Evolutionary conservation across 768 basidiomycete species (phyloP), one percentile per base, ranked within the genome.

Genomic region (Tylopilus sp.): DNA sequence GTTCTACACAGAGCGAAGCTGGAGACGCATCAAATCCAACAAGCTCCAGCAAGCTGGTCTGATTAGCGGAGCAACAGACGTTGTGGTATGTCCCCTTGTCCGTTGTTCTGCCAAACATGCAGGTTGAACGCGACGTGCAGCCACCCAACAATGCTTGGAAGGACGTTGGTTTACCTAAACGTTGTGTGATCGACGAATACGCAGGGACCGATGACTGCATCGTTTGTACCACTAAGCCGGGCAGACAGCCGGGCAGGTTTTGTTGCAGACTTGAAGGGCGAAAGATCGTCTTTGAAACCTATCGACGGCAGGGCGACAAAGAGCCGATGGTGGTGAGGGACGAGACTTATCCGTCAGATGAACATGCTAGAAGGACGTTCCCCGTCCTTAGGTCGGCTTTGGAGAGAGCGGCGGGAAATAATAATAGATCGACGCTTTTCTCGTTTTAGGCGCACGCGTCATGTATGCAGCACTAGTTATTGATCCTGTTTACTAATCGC

Each of bases 1-100:
- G 52, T 50, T 28, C 13, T 26, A 24, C 6, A 57, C 51, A 1
- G 37, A 30, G n/a, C 31, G 7, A 7, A 46, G 30, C 17, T 57
- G 56, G 56, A 52, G 56, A 33, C 56, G 56, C 1, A 31, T 57
- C 13, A 21, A n/a, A 8, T n/a, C 10, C 8, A 44, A 44, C 14
- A 57, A 41, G 38, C 12, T 59, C 53, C 24, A 57, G 53, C 29
- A 48, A 25, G 47, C 21, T 6, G 21, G 9, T 12, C 25, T 38
- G 11, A 17, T 40, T 8, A 44, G 29, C 10, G 40, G 17, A 6
- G 22, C 28, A 13, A 11, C 26, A 13, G 36, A 11, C 22, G 8
- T 7, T 11, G 4, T 30, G 26, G 45, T 45, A 28, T 11, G 26
- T 38, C 9, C 19, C 14, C 21, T 19, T 6, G n/a, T 37, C 31